phyloP scores from a whole-genome alignment of 352 stramenopile species.

The Globisporangium cederbergense region DNA sequence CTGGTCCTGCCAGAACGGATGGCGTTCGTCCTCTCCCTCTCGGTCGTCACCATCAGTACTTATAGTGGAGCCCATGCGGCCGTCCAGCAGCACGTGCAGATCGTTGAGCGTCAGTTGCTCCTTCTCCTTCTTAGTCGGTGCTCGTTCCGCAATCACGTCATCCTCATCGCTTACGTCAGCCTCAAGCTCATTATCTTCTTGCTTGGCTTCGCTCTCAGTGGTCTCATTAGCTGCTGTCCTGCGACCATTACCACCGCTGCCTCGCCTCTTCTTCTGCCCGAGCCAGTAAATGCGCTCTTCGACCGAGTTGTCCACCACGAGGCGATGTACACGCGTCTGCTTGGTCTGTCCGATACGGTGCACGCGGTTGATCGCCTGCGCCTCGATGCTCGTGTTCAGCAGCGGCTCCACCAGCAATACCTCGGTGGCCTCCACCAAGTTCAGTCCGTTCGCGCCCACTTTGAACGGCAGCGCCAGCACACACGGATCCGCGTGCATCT shows the following conservation, averaged over 20 bases:
- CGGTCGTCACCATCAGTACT: background rate
- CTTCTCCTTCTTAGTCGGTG: slow-evolving; percentile 44
- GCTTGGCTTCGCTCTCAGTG: slow-evolving; percentile 5
- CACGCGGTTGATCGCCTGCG: slow-evolving; percentile 87
- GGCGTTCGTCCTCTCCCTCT: background rate
- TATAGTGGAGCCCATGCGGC: slow-evolving; percentile 6
- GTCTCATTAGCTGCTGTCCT: background rate
- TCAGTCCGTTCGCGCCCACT: slow-evolving; percentile 90
- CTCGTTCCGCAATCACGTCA: slow-evolving; percentile 25
- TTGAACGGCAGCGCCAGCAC: slow-evolving; percentile 83
- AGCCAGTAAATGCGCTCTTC: slow-evolving; percentile 86
- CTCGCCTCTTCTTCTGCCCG: slow-evolving; percentile 24
- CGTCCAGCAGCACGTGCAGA: slow-evolving; percentile 39
- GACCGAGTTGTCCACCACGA: slow-evolving; percentile 86
- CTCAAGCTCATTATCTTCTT: slow-evolving; percentile 8
- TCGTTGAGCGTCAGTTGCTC: slow-evolving; percentile 56
- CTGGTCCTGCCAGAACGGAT: slow-evolving; percentile 42
- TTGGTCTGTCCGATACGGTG: slow-evolving; percentile 89
- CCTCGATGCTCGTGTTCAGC: slow-evolving; percentile 82
- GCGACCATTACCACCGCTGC: background rate
- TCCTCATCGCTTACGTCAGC: slow-evolving; percentile 9
- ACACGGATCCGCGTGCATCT: slow-evolving; percentile 40
- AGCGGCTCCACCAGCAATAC: slow-evolving; percentile 91
- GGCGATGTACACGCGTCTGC: slow-evolving; percentile 83
- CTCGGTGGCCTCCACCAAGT: slow-evolving; percentile 90